These are phyloP conservation scores for Fusarium veterinarium DNA, from an alignment of 2,329 filamentous ascomycete species.

Conservation along the genomic window DNA sequence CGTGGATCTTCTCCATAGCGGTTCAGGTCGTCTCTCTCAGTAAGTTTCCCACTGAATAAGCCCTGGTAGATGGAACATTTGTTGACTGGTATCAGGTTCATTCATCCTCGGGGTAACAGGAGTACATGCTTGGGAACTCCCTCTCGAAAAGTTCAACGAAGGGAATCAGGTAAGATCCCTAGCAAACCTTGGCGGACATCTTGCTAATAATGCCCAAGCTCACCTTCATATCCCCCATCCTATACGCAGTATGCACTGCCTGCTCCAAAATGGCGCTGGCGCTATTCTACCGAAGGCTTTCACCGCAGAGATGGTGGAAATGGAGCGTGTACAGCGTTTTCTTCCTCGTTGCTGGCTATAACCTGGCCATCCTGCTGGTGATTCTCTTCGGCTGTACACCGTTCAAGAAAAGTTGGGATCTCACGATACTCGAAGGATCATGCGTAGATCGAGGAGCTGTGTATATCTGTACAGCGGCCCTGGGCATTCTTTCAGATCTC, in stretches of 20 bases:
- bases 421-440: slow-evolving; percentile 44
- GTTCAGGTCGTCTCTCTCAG: slow-evolving; percentile 32
- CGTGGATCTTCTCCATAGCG: slow-evolving; percentile 37
- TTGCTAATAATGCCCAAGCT: slow-evolving; percentile 27
- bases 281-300: slow-evolving; percentile 53
- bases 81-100: slow-evolving; percentile 9
- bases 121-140: slow-evolving; percentile 49
- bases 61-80: no score
- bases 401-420: slow-evolving; percentile 47
- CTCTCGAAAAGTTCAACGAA: slow-evolving; percentile 30
- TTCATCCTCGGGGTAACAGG: slow-evolving; percentile 38
- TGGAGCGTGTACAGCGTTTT: slow-evolving; percentile 46
- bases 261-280: slow-evolving; percentile 53
- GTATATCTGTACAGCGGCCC: slow-evolving; percentile 51
- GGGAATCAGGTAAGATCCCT: slow-evolving; percentile 14
- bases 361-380: slow-evolving; percentile 49
- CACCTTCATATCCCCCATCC: slow-evolving; percentile 34
- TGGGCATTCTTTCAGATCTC: slow-evolving; percentile 62
- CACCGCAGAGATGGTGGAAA: slow-evolving; percentile 50
- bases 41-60: not conserved
- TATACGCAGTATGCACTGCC: slow-evolving; percentile 44
- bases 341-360: slow-evolving; percentile 48
- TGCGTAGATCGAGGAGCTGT: slow-evolving; percentile 54
- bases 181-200: accelerated
- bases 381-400: slow-evolving; percentile 54